These are phyloP conservation scores for Pseudocercospora crystallina DNA, from an alignment of 2,329 filamentous ascomycete species.

Conservation along the genomic window DNA sequence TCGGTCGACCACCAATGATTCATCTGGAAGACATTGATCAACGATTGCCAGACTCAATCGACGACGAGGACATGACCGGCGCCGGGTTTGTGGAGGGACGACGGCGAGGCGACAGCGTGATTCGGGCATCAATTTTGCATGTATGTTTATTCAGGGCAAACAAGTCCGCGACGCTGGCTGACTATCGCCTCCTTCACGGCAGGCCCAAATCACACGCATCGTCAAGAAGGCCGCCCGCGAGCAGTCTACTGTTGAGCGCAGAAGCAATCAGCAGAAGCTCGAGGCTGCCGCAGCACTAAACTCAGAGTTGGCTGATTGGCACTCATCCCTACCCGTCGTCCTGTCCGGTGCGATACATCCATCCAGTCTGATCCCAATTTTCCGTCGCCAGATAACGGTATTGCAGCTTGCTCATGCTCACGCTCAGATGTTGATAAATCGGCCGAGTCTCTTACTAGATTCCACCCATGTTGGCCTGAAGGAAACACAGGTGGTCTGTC, in stretches of 20 bases:
- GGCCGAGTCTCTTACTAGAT: constrained; percentile 52
- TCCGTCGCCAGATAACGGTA: constrained; percentile 54
- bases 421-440: constrained; percentile 57
- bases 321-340: constrained; percentile 45
- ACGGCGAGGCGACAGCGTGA: constrained; percentile 32
- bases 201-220: constrained; percentile 29
- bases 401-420: constrained; percentile 57
- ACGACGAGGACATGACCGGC: constrained; percentile 33
- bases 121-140: constrained; percentile 33
- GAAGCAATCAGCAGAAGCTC: constrained; percentile 24
- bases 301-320: constrained; percentile 46
- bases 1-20: constrained; percentile 39
- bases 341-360: constrained; percentile 46
- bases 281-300: constrained; percentile 42
- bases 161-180: too few relatives aligned
- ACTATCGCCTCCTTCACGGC: too few relatives aligned
- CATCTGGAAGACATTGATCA: constrained; percentile 37
- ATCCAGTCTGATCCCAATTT: constrained; percentile 49
- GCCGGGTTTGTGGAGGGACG: constrained; percentile 6
- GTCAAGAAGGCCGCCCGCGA: constrained; percentile 32
- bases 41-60: constrained; percentile 24
- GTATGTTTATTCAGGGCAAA: too few relatives aligned
- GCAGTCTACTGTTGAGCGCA: constrained; percentile 25
- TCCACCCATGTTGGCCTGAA: constrained; percentile 24
- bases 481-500: constrained; percentile 45